phyloP scores from a whole-genome alignment of 371 early-diverging fungal species.

The Dichotomocladium elegans region DNA sequence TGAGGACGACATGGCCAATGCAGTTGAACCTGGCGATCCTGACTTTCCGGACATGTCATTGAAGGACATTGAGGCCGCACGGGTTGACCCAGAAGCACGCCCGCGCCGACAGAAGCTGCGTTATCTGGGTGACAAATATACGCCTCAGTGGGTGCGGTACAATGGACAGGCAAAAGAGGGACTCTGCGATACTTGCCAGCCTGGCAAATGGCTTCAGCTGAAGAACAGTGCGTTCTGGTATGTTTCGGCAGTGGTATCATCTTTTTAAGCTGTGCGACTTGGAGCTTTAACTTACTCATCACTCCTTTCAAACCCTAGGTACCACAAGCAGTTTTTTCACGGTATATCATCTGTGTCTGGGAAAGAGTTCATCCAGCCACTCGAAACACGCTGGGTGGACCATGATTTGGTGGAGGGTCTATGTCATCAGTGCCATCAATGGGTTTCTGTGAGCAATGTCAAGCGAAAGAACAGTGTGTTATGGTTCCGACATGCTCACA shows the following conservation, averaged over 20 bases:
- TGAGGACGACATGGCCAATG: slow-evolving; percentile 19
- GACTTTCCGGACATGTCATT: slow-evolving; percentile 47
- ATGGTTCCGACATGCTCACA: slow-evolving; percentile 91
- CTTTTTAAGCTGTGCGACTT: too few species aligned
- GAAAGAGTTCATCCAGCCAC: slow-evolving; percentile 69
- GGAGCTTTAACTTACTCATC: too few species aligned
- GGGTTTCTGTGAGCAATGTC: slow-evolving; percentile 77
- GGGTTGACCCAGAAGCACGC: slow-evolving; percentile 44
- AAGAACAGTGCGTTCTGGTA: slow-evolving; percentile 93
- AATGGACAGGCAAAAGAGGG: slow-evolving; percentile 85
- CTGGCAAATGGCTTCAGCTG: slow-evolving; percentile 88
- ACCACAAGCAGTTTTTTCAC: slow-evolving; percentile 89
- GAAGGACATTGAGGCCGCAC: slow-evolving; percentile 38
- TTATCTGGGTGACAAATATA: slow-evolving; percentile 82
- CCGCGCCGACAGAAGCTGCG: slow-evolving; percentile 69
- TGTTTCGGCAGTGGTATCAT: not conserved
- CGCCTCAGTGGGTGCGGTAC: slow-evolving; percentile 84
- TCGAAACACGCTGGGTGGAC: slow-evolving; percentile 68
- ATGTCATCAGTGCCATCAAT: slow-evolving; percentile 83
- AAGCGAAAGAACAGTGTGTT: slow-evolving; percentile 77
- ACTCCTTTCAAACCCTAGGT: slow-evolving; percentile 39
- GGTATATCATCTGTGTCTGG: slow-evolving; percentile 92
- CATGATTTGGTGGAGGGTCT: slow-evolving; percentile 74
- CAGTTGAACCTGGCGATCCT: slow-evolving; percentile 41
- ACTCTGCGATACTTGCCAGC: slow-evolving; percentile 81